phyloP scores from a whole-genome alignment of 139 green algal genomes.

The Pleodorina starrii region DNA sequence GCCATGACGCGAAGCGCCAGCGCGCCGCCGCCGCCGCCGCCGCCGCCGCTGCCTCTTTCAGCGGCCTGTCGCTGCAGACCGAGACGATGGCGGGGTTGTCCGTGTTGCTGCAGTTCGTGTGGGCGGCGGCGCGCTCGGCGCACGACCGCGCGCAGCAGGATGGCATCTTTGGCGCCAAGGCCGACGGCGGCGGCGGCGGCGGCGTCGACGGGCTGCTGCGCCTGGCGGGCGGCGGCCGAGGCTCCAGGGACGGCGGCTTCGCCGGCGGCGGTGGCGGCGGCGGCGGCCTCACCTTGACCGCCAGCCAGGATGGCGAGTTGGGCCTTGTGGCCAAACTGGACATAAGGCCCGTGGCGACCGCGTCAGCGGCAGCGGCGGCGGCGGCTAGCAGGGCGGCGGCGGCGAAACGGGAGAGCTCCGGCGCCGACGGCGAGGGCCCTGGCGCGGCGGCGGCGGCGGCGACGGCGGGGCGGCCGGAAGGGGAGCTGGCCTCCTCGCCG shows the following conservation, averaged over 20 bases:
- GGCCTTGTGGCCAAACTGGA: conserved; percentile 24
- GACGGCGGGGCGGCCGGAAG: not conserved
- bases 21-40: not conserved
- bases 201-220: not conserved
- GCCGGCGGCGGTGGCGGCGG: not conserved
- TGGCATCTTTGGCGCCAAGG: not conserved
- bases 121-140: not conserved
- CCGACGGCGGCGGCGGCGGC: not conserved
- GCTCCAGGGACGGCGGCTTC: conserved; percentile 11
- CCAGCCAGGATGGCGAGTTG: conserved; percentile 11
- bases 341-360: not conserved
- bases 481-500: not conserved
- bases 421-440: too few species aligned
- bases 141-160: not conserved
- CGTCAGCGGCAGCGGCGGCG: not conserved
- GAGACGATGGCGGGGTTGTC: conserved; percentile 30
- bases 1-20: too few species aligned
- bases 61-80: not conserved
- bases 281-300: not conserved
- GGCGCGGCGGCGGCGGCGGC: not conserved
- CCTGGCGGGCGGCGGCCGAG: not conserved
- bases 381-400: not conserved
- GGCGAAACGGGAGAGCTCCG: not conserved
- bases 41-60: not conserved
- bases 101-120: not conserved